Evolutionary conservation across 2,329 filamentous ascomycete species (phyloP), one percentile per base, ranked within the genome.

Genomic region (Fusarium sp.): DNA sequence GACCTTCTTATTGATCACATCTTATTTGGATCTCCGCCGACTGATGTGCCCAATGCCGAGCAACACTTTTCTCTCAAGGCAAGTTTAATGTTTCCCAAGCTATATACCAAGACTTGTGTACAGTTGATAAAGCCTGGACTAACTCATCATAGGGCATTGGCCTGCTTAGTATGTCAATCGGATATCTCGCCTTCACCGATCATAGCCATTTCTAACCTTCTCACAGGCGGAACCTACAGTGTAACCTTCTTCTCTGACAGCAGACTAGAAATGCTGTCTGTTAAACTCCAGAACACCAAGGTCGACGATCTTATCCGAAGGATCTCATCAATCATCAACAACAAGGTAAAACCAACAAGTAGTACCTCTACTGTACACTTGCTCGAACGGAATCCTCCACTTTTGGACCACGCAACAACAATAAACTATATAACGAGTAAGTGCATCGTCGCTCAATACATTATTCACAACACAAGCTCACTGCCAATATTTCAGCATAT

Each of bases 211-310:
- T 45, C 20, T 52, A n/a, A 39, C 47, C 52, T 56, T n/a, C 8
- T 30, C 8, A 7, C 14, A 71, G 70, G 58, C 19, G 70, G 70
- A 3, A 69, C 62, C 4, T 70, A 67, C 4, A 71, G 61, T 7
- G 47, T 72, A 32, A 72, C 70, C 2, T 72, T 72, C 23, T 72
- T 72, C 11, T 69, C 65, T 1, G 70, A 72, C 20, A 65, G 46
- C 6, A 60, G 70, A n/a, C 56, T 72, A 3, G 65, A 70, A 20
- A 69, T 47, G 1, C 54, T 72, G 2, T 64, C 70, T 1, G 55
- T 62, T 4, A 71, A 66, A 30, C 67, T 72, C 14, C 56, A 64
- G 2, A 72, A 72, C 2, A 69, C 55, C 33, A 72, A 71, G 17
- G 55, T 72, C 13, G 48, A 72, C 7, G 54, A 72, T n/a, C 57